Evolutionary conservation across 805 yeast species (phyloP), one percentile per base, ranked within the genome.

Genomic region (Spathaspora boniae): DNA sequence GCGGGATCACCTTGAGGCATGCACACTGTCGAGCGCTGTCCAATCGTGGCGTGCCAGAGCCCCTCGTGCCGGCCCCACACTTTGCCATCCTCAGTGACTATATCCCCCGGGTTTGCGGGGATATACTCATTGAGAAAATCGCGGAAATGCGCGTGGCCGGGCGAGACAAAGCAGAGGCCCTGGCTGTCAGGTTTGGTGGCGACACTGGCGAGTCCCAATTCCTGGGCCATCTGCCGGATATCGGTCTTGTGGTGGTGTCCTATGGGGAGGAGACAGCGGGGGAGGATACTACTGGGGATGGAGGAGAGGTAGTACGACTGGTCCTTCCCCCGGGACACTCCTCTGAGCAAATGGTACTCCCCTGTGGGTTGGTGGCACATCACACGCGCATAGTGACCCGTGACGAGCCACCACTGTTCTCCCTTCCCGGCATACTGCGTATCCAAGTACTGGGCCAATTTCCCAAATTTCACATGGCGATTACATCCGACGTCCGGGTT

Each of bases 401-500:
- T 87, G 2, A 86, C 96, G 9, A 93, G 58, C 94, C 95, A 86
- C 81, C 93, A 87, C 9, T 48, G 44, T 6, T 52, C 55, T 2
- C 44, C 28, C 0, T 41, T 21, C 5, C 60, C 60, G 5, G 34
- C 27, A 42, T 69, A 65, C 36, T 58, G 63, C 1, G 44, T 27
- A 23, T 67, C 53, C 24, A 87, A 56, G 50, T 78, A 72, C 12
- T 79, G 74, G 4, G 80, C 58, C 60, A 93, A 68, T 36, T 68
- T 72, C 2, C 98, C 98, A 62, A 93, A 93, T 56, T 93, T 93
- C 46, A 93, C 83, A 53, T 76, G 74, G 40, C 74, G 71, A 57
- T 93, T 93, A 55, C 98, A 93, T 14, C 81, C 78, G 15, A 89
- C 81, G 54, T 93, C 98, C 1, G 98, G 98, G 48, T 93, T 93